Base-by-base conservation (phyloP, 169 alveolate species). In the Eimeria praecox region DNA sequence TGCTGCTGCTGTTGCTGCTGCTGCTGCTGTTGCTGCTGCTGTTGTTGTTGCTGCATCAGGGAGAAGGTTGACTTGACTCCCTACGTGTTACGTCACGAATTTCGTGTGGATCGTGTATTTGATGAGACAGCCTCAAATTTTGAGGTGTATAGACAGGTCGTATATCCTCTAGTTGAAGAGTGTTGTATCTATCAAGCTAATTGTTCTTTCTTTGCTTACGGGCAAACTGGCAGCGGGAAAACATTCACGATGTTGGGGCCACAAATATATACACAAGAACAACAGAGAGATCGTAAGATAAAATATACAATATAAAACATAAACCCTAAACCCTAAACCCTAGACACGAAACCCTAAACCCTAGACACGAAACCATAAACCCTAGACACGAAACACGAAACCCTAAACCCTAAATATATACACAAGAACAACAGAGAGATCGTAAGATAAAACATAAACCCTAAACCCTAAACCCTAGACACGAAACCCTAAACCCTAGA, bases 171-270 rank as follows among this genome's bases (percentile, higher is more conserved):
- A 90, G 97, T 98, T 27, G 96, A 95, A 66, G 90, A 98, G 27
- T 97, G 97, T 62, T 97, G 97, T 95, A 52, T 83, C 66, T 94
- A 90, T 16, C 62, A 30, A 38, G 98, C 98, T 22, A 97, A 95
- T 69, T 95, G 97, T 35, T 96, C 98, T 46, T 97, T 98, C 96
- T 98, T 98, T 93, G 99, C 99, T n/a, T 98, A 97, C 82, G 99
- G 98, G 3, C 98, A 98, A 89, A 97, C 98, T 0, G 97, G 97
- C 62, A 96, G 98, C 59, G 99, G 98, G 6, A 98, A 98, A 92
- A 98, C 98, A 5, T 97, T 93, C 94, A 98, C 99, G 52, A 98
- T 98, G 99, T 82, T 98, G 95, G 99, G 99, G 38, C 97, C 95
- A 49, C 89, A 82, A 10, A n/a, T n/a, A n/a, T n/a, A n/a, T n/a